Evolutionary conservation across 106 monocot genomes (phyloP).

Genomic region (Triglochin maritima): DNA sequence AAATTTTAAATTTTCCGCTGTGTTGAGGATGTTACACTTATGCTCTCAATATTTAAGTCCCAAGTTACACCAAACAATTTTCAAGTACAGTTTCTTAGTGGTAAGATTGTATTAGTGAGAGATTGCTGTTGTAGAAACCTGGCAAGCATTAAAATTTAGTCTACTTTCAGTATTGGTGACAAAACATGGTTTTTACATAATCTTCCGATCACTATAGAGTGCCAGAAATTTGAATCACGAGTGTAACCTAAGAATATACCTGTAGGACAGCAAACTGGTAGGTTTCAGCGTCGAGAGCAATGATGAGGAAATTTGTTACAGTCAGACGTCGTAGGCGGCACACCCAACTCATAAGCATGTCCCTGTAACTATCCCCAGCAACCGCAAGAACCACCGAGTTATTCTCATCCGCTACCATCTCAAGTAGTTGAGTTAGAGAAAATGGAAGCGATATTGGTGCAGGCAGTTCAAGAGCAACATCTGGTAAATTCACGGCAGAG

Average conservation of each 20-base stretch:
- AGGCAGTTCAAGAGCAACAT: constrained; percentile 16
- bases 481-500: constrained; percentile 9
- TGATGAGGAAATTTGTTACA: constrained; percentile 66
- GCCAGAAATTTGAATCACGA: background rate
- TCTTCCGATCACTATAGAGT: no score
- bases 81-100: no score
- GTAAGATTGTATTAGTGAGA: no score
- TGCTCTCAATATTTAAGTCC: no score
- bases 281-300: constrained; percentile 78
- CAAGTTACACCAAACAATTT: no score
- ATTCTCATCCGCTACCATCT: constrained; percentile 50
- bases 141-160: no score
- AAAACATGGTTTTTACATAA: no score
- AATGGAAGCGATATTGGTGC: constrained; percentile 28
- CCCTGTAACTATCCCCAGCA: constrained; percentile 77
- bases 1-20: no score
- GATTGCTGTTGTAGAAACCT: no score
- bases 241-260: constrained; percentile 25
- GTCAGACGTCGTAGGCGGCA: constrained; percentile 58
- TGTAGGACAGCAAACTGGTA: constrained; percentile 73
- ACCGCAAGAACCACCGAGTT: constrained; percentile 72
- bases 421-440: constrained; percentile 50
- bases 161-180: no score
- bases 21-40: no score
- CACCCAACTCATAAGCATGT: constrained; percentile 98